Base-by-base conservation (phyloP, 2,329 filamentous ascomycete genomes). In the Microdochium bolleyi region DNA sequence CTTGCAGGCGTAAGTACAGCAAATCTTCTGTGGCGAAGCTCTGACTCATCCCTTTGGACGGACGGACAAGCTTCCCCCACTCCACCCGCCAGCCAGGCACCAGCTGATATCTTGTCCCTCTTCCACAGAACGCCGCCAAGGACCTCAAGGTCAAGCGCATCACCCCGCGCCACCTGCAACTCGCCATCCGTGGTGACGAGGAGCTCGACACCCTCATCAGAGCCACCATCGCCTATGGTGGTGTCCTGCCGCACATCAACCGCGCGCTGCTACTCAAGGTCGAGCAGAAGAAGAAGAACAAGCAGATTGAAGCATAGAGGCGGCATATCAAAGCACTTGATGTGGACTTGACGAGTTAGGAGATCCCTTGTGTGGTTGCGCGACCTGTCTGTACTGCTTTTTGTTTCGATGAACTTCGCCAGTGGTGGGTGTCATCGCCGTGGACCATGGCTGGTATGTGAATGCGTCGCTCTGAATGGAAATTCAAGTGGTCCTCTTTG, bases 111-210 rank as follows among this genome's bases (percentile, higher is more conserved):
- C 51, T 59, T 38, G 54, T 41, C 38, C 5, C 38, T 37, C 21
- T 14, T 34, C 16, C 7, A 13, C 64, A 87, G 83, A 99, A 99
- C 71, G 94, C 94, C 52, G 94, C 94, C 73, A 97, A 97, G 82
- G 94, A 99, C 73, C 88, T 97, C 69, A 99, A 97, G 77, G 94
- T 97, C 77, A 99, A 97, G 85, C 94, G 94, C 74, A 99, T 99
- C 74, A 97, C 92, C 13, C 94, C 94, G 53, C 92, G 94, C 71
- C 94, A 99, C 73, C 78, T 99, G 60, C 94, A 99, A 74, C 88
- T 99, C 58, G 94, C 94, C 64, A 99, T 99, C 69, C 91, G 94
- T 66, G 94, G 94, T 67, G 94, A 99, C 72, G 94, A 99, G 76
- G 94, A 99, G 74, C 81, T 99, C 63, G 94, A 99, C 71, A 97